phyloP scores from a whole-genome alignment of 176 grass and related monocot species.

The Miscanthus lutarioriparius region DNA sequence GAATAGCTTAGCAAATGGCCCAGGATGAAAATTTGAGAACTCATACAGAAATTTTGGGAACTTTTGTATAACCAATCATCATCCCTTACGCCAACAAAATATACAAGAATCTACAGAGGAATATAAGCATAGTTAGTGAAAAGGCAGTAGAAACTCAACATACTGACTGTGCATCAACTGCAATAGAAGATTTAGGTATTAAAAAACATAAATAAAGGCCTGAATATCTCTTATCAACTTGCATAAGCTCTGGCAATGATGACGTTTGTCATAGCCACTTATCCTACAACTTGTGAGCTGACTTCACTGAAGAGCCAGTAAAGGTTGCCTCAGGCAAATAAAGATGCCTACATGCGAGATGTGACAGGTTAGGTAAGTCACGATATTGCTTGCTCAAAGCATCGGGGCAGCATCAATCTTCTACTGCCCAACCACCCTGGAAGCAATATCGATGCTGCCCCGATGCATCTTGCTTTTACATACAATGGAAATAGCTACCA shows the following conservation, averaged over 20 bases:
- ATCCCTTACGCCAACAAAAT: conserved; percentile 88
- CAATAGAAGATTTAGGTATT: conserved; percentile 1
- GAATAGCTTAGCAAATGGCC: too few species aligned
- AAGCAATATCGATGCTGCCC: too few species aligned
- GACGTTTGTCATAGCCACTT: conserved; percentile 80
- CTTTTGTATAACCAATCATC: conserved; percentile 79
- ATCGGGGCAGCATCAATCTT: too few species aligned
- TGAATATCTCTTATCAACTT: conserved; percentile 47
- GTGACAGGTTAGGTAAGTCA: background rate
- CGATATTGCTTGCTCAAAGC: too few species aligned
- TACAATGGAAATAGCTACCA: too few species aligned
- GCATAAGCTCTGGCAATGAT: conserved; percentile 81
- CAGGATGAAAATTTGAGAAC: too few species aligned
- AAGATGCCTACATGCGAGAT: conserved; percentile 54
- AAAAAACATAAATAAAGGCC: too few species aligned
- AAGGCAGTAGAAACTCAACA: conserved; percentile 19
- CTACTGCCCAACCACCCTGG: too few species aligned
- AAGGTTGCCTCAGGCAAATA: conserved; percentile 81
- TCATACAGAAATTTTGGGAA: too few species aligned
- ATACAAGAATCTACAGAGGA: conserved; percentile 69
- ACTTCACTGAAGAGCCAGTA: conserved; percentile 75
- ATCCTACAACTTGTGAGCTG: conserved; percentile 85
- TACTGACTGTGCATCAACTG: too few species aligned
- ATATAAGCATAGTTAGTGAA: conserved; percentile 20
- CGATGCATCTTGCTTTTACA: too few species aligned